phyloP scores from a whole-genome alignment of 1,284 basidiomycete genomes.

The Ceratobasidium theobromae region DNA sequence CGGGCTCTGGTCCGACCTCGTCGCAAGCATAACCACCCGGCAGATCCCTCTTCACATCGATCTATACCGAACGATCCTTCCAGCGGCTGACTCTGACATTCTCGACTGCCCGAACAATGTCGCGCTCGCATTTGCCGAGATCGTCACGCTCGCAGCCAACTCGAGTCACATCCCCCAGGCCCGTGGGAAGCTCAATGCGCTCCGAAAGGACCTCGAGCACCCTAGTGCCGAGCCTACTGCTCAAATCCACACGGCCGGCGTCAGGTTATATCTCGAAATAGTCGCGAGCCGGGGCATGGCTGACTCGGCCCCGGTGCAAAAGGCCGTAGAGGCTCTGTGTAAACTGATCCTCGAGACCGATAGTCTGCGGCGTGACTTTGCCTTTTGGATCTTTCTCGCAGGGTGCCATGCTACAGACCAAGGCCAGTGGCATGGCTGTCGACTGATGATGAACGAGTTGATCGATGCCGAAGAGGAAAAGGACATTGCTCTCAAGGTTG shows the following conservation, averaged over 20 bases:
- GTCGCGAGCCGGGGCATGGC: neutral
- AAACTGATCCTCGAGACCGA: neutral
- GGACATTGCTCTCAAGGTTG: neutral
- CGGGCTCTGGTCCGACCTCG: neutral
- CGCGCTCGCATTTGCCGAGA: neutral
- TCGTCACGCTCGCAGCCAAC: slow-evolving; percentile 6
- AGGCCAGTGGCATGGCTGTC: neutral
- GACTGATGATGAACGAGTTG: neutral
- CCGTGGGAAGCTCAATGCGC: neutral
- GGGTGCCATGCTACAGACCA: neutral
- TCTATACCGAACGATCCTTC: neutral
- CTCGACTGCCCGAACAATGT: slow-evolving; percentile 2
- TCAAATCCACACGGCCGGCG: neutral
- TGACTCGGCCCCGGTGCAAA: neutral
- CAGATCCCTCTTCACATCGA: slow-evolving; percentile 1
- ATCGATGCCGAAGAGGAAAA: neutral
- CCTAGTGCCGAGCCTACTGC: neutral
- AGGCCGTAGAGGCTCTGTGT: neutral
- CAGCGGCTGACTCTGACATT: neutral
- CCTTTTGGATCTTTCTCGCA: slow-evolving; percentile 21
- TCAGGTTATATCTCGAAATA: slow-evolving; percentile 4
- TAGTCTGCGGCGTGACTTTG: neutral
- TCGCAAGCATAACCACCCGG: neutral
- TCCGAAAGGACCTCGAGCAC: neutral
- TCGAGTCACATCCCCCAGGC: neutral